Percentiles rank a stretch among this genome's conserved stretches.
Conservation (phyloP, 2,329 filamentous ascomycete species). For the Zarea fungicola region DNA sequence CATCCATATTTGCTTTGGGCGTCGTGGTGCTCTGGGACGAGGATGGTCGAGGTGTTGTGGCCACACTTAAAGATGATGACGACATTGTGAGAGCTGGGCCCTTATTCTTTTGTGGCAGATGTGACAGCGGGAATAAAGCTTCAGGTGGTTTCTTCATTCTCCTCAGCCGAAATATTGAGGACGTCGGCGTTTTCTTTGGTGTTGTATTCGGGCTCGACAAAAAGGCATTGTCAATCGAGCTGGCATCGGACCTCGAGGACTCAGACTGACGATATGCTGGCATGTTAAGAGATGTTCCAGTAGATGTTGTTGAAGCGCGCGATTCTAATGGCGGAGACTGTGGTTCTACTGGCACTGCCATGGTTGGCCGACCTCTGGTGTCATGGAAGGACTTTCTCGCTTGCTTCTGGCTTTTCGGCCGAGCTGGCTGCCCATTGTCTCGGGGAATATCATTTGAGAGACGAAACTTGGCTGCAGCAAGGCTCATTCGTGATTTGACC, state of each 20-base stretch:
- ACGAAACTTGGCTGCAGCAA: conserved; percentile 47
- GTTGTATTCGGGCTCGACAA: conserved; percentile 56
- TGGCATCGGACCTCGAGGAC: conserved; percentile 85
- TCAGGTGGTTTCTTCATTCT: conserved; percentile 69
- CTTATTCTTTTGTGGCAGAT: conserved; percentile 71
- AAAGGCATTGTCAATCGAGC: conserved; percentile 62
- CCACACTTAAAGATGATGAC: conserved; percentile 39
- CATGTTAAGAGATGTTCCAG: conserved; percentile 43
- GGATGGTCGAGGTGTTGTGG: conserved; percentile 29
- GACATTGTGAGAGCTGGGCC: conserved; percentile 28
- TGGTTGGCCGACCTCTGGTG: conserved; percentile 26
- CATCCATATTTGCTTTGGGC: conserved; percentile 18
- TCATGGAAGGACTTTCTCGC: conserved; percentile 42
- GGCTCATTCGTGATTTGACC: conserved; percentile 50
- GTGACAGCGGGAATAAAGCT: conserved; percentile 77
- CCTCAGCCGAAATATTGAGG: conserved; percentile 76
- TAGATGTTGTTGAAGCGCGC: conserved; percentile 23
- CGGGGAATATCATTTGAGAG: conserved; percentile 44
- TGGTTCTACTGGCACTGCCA: conserved; percentile 53
- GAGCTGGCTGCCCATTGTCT: conserved; percentile 14
- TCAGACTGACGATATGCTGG: conserved; percentile 51
- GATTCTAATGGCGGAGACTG: conserved; percentile 26
- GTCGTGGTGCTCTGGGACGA: conserved; percentile 29
- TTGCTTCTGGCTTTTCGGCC: conserved; percentile 14
- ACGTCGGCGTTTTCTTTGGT: conserved; percentile 55